A percentile compares a stretch with the other conserved stretches of the same genome.
Evolutionary conservation across 208 protist genomes (phyloP).

Genomic region (Trypanosoma scelopori): DNA sequence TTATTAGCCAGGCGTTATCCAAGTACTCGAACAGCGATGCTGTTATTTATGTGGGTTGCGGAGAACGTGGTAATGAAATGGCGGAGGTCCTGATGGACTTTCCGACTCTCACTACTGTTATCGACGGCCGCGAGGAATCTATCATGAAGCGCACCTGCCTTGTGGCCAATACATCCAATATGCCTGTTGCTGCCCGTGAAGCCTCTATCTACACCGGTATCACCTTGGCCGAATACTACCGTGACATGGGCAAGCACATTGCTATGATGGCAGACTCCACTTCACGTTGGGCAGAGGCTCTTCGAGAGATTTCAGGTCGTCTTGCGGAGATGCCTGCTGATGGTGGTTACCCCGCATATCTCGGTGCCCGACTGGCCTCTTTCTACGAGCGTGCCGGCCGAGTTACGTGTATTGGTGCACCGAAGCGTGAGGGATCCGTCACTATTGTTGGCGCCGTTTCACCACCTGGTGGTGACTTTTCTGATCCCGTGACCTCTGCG

Average conservation of each 20-base stretch:
- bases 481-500: constrained; percentile 99
- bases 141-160: constrained; percentile 99
- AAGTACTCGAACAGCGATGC: constrained; percentile 99
- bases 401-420: constrained; percentile 96
- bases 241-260: constrained; percentile 99
- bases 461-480: constrained; percentile 99
- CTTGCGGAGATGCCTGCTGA: constrained; percentile 99
- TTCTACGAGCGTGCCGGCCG: constrained; percentile 99
- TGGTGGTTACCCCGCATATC: constrained; percentile 99
- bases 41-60: constrained; percentile 99
- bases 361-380: constrained; percentile 98
- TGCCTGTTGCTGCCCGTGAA: constrained; percentile 99
- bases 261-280: constrained; percentile 99
- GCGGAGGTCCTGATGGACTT: constrained; percentile 99
- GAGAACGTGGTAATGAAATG: constrained; percentile 99
- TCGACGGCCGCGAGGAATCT: constrained; percentile 95
- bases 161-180: constrained; percentile 99
- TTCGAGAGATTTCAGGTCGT: constrained; percentile 99
- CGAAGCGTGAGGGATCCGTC: constrained; percentile 97
- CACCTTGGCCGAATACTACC: constrained; percentile 99
- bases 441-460: constrained; percentile 99
- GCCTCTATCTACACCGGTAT: constrained; percentile 99
- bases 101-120: constrained; percentile 95
- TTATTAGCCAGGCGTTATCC: constrained; percentile 99
- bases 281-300: constrained; percentile 99